Evolutionary conservation across 768 basidiomycete species (phyloP), one percentile per base, ranked within the genome.

Genomic region (Leucocoprinus sp.): DNA sequence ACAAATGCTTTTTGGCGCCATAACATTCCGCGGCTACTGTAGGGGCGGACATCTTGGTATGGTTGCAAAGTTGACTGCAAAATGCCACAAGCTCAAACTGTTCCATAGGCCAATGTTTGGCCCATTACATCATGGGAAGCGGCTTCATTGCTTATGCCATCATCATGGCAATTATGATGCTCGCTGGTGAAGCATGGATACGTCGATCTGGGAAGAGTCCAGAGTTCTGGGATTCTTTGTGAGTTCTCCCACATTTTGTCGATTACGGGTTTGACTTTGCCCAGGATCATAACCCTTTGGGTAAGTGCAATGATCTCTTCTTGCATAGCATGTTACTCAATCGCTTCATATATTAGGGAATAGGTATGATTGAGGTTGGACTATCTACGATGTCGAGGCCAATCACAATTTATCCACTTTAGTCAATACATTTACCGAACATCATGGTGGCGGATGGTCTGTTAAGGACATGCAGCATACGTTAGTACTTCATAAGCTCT

Each of bases 391-490:
- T 11, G 26, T 3, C 23, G 23, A 2, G 37, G 38, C 11, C n/a
- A 29, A 27, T 45, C 24, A 48, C 18, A 40, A 8, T 7, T 38
- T 29, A 18, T 2, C 26, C 54, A 53, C 60, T 22, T 46, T 54
- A 78, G 84, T 96, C 46, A 95, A 96, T 54, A 93, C 92, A 0
- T 93, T 95, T 59, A 93, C 92, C 0, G 88, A 92, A 57, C 92
- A 96, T 58, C 84, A 80, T 39, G 87, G 88, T 6, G 72, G 71
- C 15, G 60, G 55, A 0, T 95, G 93, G 93, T 84, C 80, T 2
- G 84, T 83, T 43, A 93, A 95, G 60, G 93, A 95, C 60, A 86
- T 93, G 87, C 91, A 93, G 55, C 92, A 95, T 61, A 91, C 89
- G 80, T 89, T 57, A 52, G 84, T 70, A 19, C 5, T 29, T 27